Evolutionary conservation across 129 eudicot genomes (phyloP).

Genomic region (Lonicera japonica): DNA sequence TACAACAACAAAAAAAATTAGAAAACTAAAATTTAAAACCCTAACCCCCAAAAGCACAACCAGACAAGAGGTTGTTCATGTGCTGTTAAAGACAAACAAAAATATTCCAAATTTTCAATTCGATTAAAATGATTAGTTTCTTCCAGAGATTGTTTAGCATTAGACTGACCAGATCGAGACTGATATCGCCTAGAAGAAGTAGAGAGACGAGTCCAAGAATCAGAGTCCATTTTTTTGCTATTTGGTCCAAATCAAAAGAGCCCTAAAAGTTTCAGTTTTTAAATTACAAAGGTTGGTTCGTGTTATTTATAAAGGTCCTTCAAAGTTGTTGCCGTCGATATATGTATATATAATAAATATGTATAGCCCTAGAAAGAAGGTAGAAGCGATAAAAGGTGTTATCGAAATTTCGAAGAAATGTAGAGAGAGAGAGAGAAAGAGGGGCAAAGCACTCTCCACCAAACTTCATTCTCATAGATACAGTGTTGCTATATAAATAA

Average conservation of each 20-base stretch:
- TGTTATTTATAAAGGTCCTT: no score
- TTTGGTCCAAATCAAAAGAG: no score
- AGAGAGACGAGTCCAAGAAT: slow-evolving; percentile 58
- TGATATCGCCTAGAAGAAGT: slow-evolving; percentile 51
- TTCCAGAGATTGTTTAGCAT: neutral
- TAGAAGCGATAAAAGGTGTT: no score
- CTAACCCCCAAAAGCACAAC: neutral
- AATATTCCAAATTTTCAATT: no score
- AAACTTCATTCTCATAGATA: slow-evolving; percentile 11
- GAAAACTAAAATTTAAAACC: neutral
- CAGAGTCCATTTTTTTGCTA: slow-evolving; percentile 44
- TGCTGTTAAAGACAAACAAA: no score
- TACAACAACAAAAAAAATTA: slow-evolving; percentile 2
- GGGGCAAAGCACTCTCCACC: slow-evolving; percentile 36
- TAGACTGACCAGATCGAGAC: slow-evolving; percentile 56
- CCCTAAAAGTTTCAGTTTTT: no score
- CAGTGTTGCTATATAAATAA: no score
- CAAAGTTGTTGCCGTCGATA: no score
- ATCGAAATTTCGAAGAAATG: slow-evolving; percentile 20
- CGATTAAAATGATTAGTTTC: no score
- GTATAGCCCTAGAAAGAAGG: slow-evolving; percentile 19
- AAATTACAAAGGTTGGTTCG: no score
- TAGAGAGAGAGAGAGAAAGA: slow-evolving; percentile 20
- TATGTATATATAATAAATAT: neutral
- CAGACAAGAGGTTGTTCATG: neutral